Percentiles rank a stretch among this genome's conserved stretches.
These are phyloP conservation scores for Arthrobotrys conoides DNA, from an alignment of 2,329 filamentous ascomycete species.

Conservation along the genomic window DNA sequence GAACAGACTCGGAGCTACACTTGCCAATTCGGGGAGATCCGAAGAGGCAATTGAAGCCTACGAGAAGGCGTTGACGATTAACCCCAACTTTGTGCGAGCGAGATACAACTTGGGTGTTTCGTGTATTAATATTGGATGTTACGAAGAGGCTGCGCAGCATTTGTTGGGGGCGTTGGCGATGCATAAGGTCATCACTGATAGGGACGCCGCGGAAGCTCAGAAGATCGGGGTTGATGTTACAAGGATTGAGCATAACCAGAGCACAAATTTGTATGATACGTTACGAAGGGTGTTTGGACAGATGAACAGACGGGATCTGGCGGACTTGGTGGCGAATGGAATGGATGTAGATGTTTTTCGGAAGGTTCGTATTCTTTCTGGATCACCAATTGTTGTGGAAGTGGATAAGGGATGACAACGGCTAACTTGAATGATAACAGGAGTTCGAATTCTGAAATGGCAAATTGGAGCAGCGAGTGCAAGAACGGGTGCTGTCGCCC, in stretches of 20 bases:
- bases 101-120: slow-evolving; percentile 96
- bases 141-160: slow-evolving; percentile 91
- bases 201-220: slow-evolving; percentile 71
- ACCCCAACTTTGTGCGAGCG: slow-evolving; percentile 96
- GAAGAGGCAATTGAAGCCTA: slow-evolving; percentile 98
- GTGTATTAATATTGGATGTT: slow-evolving; percentile 98
- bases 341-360: slow-evolving; percentile 93
- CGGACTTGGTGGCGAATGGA: slow-evolving; percentile 86
- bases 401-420: not conserved
- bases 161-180: slow-evolving; percentile 91
- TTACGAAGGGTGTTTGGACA: slow-evolving; percentile 93
- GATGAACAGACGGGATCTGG: slow-evolving; percentile 90
- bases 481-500: slow-evolving; percentile 55
- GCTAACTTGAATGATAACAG: slow-evolving; percentile 12
- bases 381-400: not conserved
- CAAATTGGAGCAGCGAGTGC: slow-evolving; percentile 40
- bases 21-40: slow-evolving; percentile 91
- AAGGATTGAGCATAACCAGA: slow-evolving; percentile 95
- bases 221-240: slow-evolving; percentile 68
- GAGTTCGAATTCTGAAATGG: slow-evolving; percentile 61
- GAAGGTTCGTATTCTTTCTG: slow-evolving; percentile 68
- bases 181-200: slow-evolving; percentile 93
- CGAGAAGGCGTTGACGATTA: slow-evolving; percentile 88
- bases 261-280: slow-evolving; percentile 96
- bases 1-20: slow-evolving; percentile 95